These are phyloP conservation scores for Candolleomyces eurysporus DNA, from an alignment of 768 basidiomycete genomes.

Conservation along the genomic window DNA sequence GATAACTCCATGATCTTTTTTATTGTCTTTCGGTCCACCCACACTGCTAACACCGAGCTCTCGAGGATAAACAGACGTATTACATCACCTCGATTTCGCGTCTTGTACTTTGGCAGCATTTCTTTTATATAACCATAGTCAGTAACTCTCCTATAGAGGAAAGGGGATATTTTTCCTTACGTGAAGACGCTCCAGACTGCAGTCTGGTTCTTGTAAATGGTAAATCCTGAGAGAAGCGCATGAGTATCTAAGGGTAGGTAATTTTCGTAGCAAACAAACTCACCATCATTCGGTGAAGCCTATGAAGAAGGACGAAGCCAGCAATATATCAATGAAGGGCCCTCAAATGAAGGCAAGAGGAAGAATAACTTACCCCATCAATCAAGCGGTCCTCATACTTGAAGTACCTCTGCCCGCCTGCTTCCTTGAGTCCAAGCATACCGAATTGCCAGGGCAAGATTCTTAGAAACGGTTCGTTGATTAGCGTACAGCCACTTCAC, in stretches of 20 bases:
- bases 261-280: constrained; percentile 1
- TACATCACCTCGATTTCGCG: constrained; percentile 24
- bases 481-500: too few species aligned
- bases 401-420: constrained; percentile 49
- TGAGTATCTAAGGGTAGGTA: not conserved
- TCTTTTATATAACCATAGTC: constrained; percentile 17
- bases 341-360: not conserved
- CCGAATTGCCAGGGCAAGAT: constrained; percentile 65
- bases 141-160: not conserved
- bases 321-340: not conserved
- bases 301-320: constrained; percentile 8
- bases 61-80: not conserved
- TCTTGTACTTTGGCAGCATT: constrained; percentile 33
- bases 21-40: not conserved
- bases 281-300: constrained; percentile 59
- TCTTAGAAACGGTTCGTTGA: constrained; percentile 14
- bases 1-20: not conserved
- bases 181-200: constrained; percentile 50
- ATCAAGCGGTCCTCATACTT: constrained; percentile 55
- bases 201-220: constrained; percentile 54
- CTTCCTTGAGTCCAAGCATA: constrained; percentile 44
- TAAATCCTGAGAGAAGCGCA: constrained; percentile 32
- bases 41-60: not conserved
- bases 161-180: constrained; percentile 23
- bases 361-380: constrained; percentile 32